phyloP scores from a whole-genome alignment of 371 early-diverging fungal species.

The Nosema muscidifuracis region DNA sequence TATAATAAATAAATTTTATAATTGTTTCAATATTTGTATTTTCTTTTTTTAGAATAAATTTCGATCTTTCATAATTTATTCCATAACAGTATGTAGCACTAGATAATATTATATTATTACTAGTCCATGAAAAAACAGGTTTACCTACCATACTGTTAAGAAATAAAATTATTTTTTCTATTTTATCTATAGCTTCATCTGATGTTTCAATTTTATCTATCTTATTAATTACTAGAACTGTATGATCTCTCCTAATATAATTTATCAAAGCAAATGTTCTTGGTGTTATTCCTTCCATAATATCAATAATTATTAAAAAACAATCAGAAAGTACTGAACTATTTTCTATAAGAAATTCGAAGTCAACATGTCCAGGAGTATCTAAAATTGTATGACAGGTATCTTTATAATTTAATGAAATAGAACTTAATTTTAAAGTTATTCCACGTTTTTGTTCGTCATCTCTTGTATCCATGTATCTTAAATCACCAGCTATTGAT shows the following conservation, averaged over 20 bases:
- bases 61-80: constrained; percentile 33
- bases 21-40: constrained; percentile 37
- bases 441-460: constrained; percentile 99
- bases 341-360: constrained; percentile 85
- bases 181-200: constrained; percentile 3
- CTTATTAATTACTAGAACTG: constrained; percentile 92
- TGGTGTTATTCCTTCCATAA: constrained; percentile 81
- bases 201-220: constrained; percentile 70
- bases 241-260: constrained; percentile 70
- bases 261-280: constrained; percentile 55
- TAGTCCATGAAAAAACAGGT: constrained; percentile 54
- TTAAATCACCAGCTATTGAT: constrained; percentile 87
- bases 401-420: constrained; percentile 74
- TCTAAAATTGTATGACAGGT: constrained; percentile 71
- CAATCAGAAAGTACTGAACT: constrained; percentile 91
- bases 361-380: constrained; percentile 99
- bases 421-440: constrained; percentile 93
- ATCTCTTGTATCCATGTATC: constrained; percentile 89
- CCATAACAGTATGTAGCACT: constrained; percentile 50
- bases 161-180: constrained; percentile 18
- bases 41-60: constrained; percentile 14
- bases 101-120: constrained; percentile 57
- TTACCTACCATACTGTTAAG: constrained; percentile 44
- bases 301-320: constrained; percentile 88
- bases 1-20: constrained; percentile 25